Conservation (phyloP, 768 basidiomycete genomes). For the Cubamyces lactineus region DNA sequence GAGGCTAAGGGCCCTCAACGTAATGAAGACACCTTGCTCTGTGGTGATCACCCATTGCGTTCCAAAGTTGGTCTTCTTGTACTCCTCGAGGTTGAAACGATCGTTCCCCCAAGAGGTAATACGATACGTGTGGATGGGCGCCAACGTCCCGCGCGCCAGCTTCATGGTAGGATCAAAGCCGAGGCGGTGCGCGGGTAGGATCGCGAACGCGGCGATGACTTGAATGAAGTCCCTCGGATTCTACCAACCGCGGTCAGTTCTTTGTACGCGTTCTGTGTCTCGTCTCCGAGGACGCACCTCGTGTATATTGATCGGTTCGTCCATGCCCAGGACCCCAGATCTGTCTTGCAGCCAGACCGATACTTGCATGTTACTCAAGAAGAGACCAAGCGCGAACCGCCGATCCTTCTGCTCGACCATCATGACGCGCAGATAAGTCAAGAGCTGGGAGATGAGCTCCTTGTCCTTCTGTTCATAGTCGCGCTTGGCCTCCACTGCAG, state of each 20-base stretch:
- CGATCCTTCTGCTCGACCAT: conserved; percentile 4
- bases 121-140: not conserved
- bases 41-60: not conserved
- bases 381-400: not conserved
- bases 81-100: not conserved
- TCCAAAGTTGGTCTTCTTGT: not conserved
- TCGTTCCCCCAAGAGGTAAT: not conserved
- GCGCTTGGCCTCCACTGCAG: not conserved
- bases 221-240: not conserved
- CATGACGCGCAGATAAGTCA: not conserved
- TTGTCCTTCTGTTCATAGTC: not conserved
- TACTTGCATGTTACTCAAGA: not conserved
- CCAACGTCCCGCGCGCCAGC: not conserved
- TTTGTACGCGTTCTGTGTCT: no score
- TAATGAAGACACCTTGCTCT: not conserved
- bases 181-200: not conserved
- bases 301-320: not conserved
- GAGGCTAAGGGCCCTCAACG: not conserved
- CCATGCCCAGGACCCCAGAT: not conserved
- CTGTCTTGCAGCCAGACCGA: conserved; percentile 2
- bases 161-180: not conserved
- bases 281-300: not conserved
- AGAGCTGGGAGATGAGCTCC: not conserved
- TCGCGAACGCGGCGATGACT: not conserved
- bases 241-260: not conserved